Evolutionary conservation across 139 green algal species (phyloP), one percentile per base, ranked within the genome.

Genomic region (Axilococcus clingmanii): DNA sequence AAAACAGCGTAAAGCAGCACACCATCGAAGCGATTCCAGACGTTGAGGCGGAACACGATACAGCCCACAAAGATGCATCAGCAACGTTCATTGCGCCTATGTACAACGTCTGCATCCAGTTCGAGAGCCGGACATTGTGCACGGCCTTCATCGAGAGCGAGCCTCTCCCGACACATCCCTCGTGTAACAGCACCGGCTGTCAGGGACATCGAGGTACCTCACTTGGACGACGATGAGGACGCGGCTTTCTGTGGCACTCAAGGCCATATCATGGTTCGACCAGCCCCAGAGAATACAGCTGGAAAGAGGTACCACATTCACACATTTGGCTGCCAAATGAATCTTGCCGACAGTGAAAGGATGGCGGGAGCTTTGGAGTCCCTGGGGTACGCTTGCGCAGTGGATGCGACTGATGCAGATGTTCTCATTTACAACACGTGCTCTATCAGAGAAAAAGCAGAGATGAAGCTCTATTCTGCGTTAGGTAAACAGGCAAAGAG

Each of bases 391-490:
- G 50, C 53, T 16, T 85, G 83, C 51, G 71, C 76, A 0, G 50
- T 74, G 31, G 82, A 96, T 43, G 52, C 84, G 1, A 52, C 65
- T 4, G 60, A 84, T n/a, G 91, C 89, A 1, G 72, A 95, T 44
- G 84, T 98, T 27, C 65, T 98, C 4, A 76, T 98, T 19, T 95
- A 94, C 78, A 98, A 98, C 81, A 98, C 91, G 5, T 98, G 91
- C 74, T 85, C 71, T 47, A 97, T 97, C 52, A 61, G 91, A 2
- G 87, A 97, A 35, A 95, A 96, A 67, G 86, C 89, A 6, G 91
- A 98, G 73, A 61, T 84, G 23, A 98, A 98, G 71, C 85, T 97
- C 17, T 96, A 96, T 63, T 80, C 65, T 12, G 82, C 82, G 23
- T 74, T 96, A 37, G 88, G 88, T 8, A 74, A 61, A 48, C 80